Conservation (phyloP, 2,329 filamentous ascomycete species). For the Paraphaeosphaeria minitans region DNA sequence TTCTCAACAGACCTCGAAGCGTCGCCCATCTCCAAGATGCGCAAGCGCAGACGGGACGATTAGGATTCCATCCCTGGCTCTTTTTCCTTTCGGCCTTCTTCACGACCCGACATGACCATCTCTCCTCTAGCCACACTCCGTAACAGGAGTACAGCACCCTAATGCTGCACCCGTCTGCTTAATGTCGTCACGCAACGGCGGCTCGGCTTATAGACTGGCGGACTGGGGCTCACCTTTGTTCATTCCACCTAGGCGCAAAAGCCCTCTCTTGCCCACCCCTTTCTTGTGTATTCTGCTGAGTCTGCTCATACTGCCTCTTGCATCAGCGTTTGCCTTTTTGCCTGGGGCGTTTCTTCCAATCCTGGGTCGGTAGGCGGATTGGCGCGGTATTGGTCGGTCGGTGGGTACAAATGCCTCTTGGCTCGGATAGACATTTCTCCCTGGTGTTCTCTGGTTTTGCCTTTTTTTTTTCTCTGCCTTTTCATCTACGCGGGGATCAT, state of each 20-base stretch:
- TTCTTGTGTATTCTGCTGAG: constrained; percentile 28
- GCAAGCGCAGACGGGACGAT: constrained; percentile 77
- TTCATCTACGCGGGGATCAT: constrained; percentile 14
- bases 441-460: constrained; percentile 25
- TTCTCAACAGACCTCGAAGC: constrained; percentile 46
- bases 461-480: constrained; percentile 19
- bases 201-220: constrained; percentile 42
- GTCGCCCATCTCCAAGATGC: constrained; percentile 56
- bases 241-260: constrained; percentile 29
- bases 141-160: constrained; percentile 35
- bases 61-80: constrained; percentile 39
- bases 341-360: constrained; percentile 19
- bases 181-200: constrained; percentile 40
- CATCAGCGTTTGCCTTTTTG: constrained; percentile 27
- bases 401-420: constrained; percentile 5
- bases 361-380: neutral
- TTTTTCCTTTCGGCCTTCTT: constrained; percentile 31
- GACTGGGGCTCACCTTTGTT: constrained; percentile 23
- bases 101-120: constrained; percentile 43
- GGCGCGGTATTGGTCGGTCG: constrained; percentile 9
- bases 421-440: constrained; percentile 26
- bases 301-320: constrained; percentile 22
- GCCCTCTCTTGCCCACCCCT: constrained; percentile 27
- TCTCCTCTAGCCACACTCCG: constrained; percentile 26
- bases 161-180: constrained; percentile 36